Evolutionary conservation across 257 asterid species (phyloP), one percentile per base, ranked within the genome.

Genomic region (Voacanga thouarsii): DNA sequence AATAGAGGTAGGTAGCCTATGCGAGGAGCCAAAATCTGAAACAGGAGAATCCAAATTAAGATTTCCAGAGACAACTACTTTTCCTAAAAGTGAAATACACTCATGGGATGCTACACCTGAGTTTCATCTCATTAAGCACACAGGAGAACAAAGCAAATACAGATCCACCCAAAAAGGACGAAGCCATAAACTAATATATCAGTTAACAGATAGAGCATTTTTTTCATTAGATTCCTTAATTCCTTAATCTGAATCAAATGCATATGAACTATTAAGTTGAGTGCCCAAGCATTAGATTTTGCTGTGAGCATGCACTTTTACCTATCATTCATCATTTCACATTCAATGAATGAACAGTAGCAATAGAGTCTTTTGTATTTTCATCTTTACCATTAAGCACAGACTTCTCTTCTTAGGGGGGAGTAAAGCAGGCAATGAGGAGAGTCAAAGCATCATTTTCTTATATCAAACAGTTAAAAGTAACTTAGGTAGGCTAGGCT

Each of bases 21-120:
- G 26, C 99, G 91, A 74, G 98, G 98, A 72, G 97, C 99, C 88
- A 96, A 84, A 81, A 96, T 86, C 99, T 93, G 94, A 74, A 83
- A 80, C 75, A 84, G 71, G 44, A 80, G 80, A 76, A 66, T 74
- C 19, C 60, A 73, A 68, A 63, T 21, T 11, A 63, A 23, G 63
- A 74, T 45, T 75, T 59, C 37, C 59, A 69, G 76, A 78, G 67
- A 63, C 41, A 72, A 37, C 53, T 67, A 49, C 78, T 55, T 41
- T 64, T 19, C 41, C 12, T 56, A 47, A n/a, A 19, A 59, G 41
- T 6, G 15, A 28, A 51, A 12, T 18, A 41, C 49, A 74, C 28
- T 43, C 6, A 23, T 74, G 24, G 28, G 23, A 66, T 28, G 56
- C 66, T 8, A 30, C 39, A 41, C n/a, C 57, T 9, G 67, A 24